These are phyloP conservation scores for Phalaenopsis equestris DNA, from an alignment of 106 monocot species.

Conservation along the genomic window DNA sequence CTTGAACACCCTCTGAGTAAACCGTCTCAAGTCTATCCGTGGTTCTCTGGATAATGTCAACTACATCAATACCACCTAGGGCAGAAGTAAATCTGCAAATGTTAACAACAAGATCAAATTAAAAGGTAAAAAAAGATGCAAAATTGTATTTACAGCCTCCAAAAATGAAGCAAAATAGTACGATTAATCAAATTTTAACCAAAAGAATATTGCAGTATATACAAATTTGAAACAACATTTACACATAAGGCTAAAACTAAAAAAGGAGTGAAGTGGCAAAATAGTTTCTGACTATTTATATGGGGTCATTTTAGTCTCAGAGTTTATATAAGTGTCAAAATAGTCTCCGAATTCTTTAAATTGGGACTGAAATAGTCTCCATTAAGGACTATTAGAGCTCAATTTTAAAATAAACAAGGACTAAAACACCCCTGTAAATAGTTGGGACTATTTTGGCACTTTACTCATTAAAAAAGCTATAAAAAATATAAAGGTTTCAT, in stretches of 20 bases:
- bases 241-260: neutral
- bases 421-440: too few relatives aligned
- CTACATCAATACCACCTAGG: slow-evolving; percentile 53
- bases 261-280: neutral
- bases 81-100: slow-evolving; percentile 65
- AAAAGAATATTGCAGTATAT: neutral
- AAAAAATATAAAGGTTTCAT: neutral
- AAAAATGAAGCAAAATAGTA: neutral
- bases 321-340: too few relatives aligned
- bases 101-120: neutral
- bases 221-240: neutral
- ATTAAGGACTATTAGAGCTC: too few relatives aligned
- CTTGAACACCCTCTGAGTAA: slow-evolving; percentile 90
- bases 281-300: too few relatives aligned
- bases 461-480: too few relatives aligned
- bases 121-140: neutral
- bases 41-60: slow-evolving; percentile 63
- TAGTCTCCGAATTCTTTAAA: too few relatives aligned
- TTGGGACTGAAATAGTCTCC: too few relatives aligned
- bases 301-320: too few relatives aligned
- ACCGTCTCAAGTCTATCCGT: slow-evolving; percentile 68
- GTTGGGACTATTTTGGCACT: too few relatives aligned
- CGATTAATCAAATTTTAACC: neutral
- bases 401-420: too few relatives aligned
- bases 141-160: neutral